Conservation (phyloP, 345 rosid genomes). For the Populus tremula region DNA sequence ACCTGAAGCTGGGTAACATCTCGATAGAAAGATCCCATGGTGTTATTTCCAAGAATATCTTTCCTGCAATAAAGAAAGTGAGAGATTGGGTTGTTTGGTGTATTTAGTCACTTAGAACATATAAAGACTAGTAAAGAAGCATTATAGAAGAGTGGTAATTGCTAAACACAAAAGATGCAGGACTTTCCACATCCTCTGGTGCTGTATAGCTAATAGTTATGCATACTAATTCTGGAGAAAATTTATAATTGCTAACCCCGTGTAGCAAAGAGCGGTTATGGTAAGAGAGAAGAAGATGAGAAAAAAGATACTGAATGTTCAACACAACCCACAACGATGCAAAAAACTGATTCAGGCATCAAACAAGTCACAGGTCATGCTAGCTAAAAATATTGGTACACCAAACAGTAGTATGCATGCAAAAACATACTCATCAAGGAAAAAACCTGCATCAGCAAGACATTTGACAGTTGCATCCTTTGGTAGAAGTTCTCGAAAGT, state of each 20-base stretch:
- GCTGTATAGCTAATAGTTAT: background rate
- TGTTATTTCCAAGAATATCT: constrained; percentile 56
- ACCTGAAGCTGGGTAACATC: constrained; percentile 75
- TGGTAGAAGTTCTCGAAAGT: constrained; percentile 60
- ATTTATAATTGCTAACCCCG: background rate
- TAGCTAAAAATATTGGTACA: background rate
- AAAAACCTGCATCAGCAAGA: constrained; percentile 89
- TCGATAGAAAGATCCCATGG: constrained; percentile 64
- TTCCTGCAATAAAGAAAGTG: constrained; percentile 51
- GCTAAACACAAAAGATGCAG: constrained; percentile 1
- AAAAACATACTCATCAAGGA: constrained; percentile 81
- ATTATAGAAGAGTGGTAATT: background rate
- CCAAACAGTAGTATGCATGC: constrained; percentile 2
- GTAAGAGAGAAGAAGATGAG: background rate
- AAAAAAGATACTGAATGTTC: background rate
- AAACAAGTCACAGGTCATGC: background rate
- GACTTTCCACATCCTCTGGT: background rate
- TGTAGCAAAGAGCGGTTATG: too few relatives aligned
- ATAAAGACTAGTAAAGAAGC: background rate
- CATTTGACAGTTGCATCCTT: constrained; percentile 73
- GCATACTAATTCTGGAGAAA: background rate
- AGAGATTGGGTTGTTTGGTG: constrained; percentile 4
- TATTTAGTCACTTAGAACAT: background rate
- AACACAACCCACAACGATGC: background rate
- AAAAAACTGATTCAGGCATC: background rate